A percentile compares a stretch with the other conserved stretches of the same genome.
Conservation (phyloP, 176 grass and related monocot species). For the Aechmea fasciata region DNA sequence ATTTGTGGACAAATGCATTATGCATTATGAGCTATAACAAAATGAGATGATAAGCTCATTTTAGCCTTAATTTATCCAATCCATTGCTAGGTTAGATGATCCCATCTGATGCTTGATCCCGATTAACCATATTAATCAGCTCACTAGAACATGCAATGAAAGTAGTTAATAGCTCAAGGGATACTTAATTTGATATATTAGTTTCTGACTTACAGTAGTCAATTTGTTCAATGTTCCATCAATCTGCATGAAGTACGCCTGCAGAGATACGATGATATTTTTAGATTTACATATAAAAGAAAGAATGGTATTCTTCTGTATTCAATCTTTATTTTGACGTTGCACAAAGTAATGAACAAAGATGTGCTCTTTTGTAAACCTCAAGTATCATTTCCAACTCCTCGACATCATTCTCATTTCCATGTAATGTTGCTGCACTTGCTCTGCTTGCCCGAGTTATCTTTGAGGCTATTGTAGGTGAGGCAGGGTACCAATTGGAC, state of each 20-base stretch:
- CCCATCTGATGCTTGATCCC: too few relatives aligned
- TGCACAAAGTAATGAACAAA: background rate
- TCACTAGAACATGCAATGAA: too few relatives aligned
- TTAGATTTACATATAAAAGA: background rate
- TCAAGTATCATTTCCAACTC: conserved; percentile 98
- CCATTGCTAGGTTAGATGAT: too few relatives aligned
- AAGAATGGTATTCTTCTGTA: background rate
- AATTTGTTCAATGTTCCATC: conserved; percentile 97
- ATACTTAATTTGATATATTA: background rate
- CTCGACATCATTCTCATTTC: conserved; percentile 98
- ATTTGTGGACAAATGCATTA: too few relatives aligned
- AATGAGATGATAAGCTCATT: too few relatives aligned
- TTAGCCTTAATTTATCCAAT: too few relatives aligned
- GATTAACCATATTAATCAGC: too few relatives aligned
- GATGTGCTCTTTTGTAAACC: conserved; percentile 31
- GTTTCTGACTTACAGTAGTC: conserved; percentile 60
- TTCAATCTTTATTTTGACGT: background rate
- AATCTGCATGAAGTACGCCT: conserved; percentile 99
- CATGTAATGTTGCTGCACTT: conserved; percentile 79
- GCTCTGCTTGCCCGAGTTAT: conserved; percentile 86
- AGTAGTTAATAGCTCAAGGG: background rate
- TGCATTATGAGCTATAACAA: too few relatives aligned
- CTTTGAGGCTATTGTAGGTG: conserved; percentile 90
- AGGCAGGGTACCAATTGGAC: conserved; percentile 67
- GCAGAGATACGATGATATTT: conserved; percentile 23